A percentile compares a stretch with the other conserved stretches of the same genome.
Conservation (phyloP, 352 stramenopile genomes). For the Globisporangium paroecandrum region DNA sequence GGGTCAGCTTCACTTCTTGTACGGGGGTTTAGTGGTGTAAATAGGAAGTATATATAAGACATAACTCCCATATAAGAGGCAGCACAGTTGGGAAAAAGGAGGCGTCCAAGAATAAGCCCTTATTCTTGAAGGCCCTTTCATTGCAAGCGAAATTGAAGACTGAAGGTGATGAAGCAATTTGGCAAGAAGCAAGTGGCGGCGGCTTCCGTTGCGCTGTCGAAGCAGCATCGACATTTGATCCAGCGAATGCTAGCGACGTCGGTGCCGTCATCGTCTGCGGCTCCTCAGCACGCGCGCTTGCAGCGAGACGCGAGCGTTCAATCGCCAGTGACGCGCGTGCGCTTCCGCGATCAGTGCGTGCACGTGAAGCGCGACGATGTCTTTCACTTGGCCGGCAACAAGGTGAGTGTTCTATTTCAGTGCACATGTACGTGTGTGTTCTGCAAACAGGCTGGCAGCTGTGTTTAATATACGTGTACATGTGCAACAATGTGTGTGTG, state of each 20-base stretch:
- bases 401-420: conserved; percentile 32
- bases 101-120: no score
- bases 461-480: neutral
- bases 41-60: no score
- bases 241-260: neutral
- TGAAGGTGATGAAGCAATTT: neutral
- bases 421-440: neutral
- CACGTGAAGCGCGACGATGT: conserved; percentile 85
- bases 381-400: conserved; percentile 82
- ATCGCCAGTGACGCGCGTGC: conserved; percentile 63
- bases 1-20: no score
- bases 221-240: neutral
- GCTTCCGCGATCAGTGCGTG: conserved; percentile 60
- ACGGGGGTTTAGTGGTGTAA: no score
- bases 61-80: no score
- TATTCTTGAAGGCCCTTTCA: no score
- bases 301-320: neutral
- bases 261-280: neutral
- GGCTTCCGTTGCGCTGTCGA: neutral
- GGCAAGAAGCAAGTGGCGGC: neutral
- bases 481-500: neutral
- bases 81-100: no score
- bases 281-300: neutral
- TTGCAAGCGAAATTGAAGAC: neutral
- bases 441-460: neutral